Conservation (phyloP, 805 yeast genomes). For the Tetrapisispora namnaoensis region DNA sequence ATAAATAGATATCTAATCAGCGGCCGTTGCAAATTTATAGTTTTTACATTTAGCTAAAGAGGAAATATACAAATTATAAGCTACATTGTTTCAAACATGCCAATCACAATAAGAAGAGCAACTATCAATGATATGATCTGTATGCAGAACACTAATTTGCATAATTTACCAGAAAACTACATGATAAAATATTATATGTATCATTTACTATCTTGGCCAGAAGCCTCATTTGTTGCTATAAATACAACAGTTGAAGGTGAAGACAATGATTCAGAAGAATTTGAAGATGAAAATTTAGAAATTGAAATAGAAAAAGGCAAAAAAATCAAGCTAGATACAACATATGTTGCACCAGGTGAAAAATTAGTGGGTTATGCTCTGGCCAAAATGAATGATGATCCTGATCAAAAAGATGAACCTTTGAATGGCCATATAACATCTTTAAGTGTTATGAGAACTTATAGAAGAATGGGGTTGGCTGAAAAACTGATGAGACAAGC, state of each 20-base stretch:
- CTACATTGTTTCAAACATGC: slow-evolving; percentile 37
- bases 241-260: slow-evolving; percentile 39
- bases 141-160: slow-evolving; percentile 90
- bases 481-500: slow-evolving; percentile 84
- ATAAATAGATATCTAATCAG: no score
- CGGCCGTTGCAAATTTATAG: background rate
- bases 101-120: slow-evolving; percentile 82
- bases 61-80: no score
- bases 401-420: slow-evolving; percentile 59
- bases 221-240: slow-evolving; percentile 91
- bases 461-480: slow-evolving; percentile 91
- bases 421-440: slow-evolving; percentile 93
- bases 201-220: slow-evolving; percentile 94
- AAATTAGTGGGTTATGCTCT: slow-evolving; percentile 92
- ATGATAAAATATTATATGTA: slow-evolving; percentile 87
- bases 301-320: slow-evolving; percentile 15
- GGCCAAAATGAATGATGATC: slow-evolving; percentile 95
- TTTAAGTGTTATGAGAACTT: slow-evolving; percentile 88
- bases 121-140: slow-evolving; percentile 80
- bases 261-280: slow-evolving; percentile 11
- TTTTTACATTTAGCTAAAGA: no score
- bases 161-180: slow-evolving; percentile 91
- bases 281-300: slow-evolving; percentile 15
- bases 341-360: slow-evolving; percentile 57
- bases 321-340: slow-evolving; percentile 44